These are phyloP conservation scores for Nemania abortiva DNA, from an alignment of 2,329 filamentous ascomycete genomes.

Conservation along the genomic window DNA sequence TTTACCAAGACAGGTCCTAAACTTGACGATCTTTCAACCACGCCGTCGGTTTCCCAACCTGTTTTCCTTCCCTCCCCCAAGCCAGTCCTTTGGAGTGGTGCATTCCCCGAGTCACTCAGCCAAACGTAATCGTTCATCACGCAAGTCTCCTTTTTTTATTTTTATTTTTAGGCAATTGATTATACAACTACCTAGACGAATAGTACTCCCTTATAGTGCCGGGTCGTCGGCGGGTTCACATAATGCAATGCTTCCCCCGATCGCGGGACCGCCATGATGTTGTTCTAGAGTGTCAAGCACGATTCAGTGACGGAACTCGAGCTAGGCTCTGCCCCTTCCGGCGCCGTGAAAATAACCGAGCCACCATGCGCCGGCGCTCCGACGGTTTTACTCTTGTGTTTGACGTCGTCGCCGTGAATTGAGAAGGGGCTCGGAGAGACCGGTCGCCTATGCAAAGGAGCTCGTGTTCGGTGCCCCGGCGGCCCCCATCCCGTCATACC, in stretches of 20 bases:
- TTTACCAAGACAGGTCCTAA: slow-evolving; percentile 27
- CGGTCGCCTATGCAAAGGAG: slow-evolving; percentile 30
- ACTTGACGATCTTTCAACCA: slow-evolving; percentile 34
- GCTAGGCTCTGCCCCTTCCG: slow-evolving; percentile 8
- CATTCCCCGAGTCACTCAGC: slow-evolving; percentile 11
- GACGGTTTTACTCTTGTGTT: slow-evolving; percentile 16
- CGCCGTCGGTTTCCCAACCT: slow-evolving; percentile 21
- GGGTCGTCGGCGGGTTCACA: not conserved
- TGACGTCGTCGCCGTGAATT: slow-evolving; percentile 25
- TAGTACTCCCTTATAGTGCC: slow-evolving; percentile 1
- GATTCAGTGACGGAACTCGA: slow-evolving; percentile 1
- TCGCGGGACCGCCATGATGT: not conserved
- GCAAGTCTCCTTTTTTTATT: slow-evolving; percentile 9
- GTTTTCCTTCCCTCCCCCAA: slow-evolving; percentile 8
- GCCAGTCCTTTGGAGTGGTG: slow-evolving; percentile 14
- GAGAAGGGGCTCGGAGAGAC: slow-evolving; percentile 25
- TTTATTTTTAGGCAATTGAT: slow-evolving; percentile 24
- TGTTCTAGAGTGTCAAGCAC: not conserved
- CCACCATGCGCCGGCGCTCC: slow-evolving; percentile 27
- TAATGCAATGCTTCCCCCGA: not conserved
- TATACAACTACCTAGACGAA: not conserved
- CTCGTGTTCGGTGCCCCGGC: slow-evolving; percentile 38
- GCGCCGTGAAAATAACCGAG: slow-evolving; percentile 15
- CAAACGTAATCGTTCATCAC: slow-evolving; percentile 20
- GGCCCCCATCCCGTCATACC: slow-evolving; percentile 28